These are phyloP conservation scores for Auriculariales sp. DNA, from an alignment of 768 basidiomycete genomes.

Conservation along the genomic window DNA sequence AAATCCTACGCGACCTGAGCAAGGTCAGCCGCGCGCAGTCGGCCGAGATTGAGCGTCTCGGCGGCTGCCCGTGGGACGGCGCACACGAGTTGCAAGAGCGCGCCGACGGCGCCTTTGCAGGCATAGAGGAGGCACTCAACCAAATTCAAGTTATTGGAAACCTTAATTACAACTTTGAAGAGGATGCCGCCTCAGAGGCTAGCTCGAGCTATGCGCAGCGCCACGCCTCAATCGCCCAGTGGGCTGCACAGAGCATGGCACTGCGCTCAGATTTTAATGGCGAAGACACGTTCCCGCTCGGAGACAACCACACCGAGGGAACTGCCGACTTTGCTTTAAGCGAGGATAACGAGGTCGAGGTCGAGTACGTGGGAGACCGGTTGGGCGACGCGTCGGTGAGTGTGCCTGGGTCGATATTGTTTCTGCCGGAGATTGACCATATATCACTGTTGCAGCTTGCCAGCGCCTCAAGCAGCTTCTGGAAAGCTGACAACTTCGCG, in stretches of 20 bases:
- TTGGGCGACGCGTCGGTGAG: background rate
- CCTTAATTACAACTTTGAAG: too few species aligned
- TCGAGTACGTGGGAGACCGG: background rate
- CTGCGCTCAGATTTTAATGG: too few species aligned
- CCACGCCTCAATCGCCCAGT: background rate
- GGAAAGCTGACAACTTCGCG: background rate
- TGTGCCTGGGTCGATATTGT: too few species aligned
- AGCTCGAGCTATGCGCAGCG: too few species aligned
- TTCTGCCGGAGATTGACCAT: background rate
- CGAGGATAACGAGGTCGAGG: background rate
- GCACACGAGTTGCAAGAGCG: constrained; percentile 1
- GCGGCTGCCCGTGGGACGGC: background rate
- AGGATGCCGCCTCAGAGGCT: too few species aligned
- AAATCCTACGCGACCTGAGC: background rate
- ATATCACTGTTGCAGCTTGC: background rate
- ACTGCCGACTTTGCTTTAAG: background rate
- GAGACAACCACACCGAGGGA: background rate
- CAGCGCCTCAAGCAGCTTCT: background rate
- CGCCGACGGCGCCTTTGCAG: background rate
- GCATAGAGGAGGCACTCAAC: too few species aligned
- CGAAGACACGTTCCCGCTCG: background rate
- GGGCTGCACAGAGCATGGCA: too few species aligned
- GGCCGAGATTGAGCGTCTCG: background rate
- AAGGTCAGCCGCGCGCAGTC: background rate
- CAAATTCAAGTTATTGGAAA: too few species aligned